Percentiles rank a stretch among this genome's conserved stretches.
Evolutionary conservation across 768 basidiomycete species (phyloP).

Genomic region (Mycena leptocephala): DNA sequence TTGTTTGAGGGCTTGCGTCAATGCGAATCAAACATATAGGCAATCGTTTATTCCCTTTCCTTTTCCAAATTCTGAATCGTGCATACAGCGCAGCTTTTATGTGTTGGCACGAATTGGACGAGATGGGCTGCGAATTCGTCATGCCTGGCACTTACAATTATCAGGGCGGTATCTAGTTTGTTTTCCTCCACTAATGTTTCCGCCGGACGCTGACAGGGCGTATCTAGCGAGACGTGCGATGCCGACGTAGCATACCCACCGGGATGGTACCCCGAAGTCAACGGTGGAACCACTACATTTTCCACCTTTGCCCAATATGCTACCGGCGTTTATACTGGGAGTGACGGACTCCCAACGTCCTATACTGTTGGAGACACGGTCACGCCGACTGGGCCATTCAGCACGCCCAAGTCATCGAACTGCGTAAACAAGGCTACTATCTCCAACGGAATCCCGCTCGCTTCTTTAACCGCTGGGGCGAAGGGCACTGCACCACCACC

Average conservation of each 20-base stretch:
- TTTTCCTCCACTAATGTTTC: constrained; percentile 12
- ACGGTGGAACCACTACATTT: constrained; percentile 55
- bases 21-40: constrained; percentile 60
- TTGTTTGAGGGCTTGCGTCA: constrained; percentile 59
- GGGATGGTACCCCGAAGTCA: constrained; percentile 60
- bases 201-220: too few species aligned
- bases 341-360: constrained; percentile 34
- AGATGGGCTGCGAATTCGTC: constrained; percentile 61
- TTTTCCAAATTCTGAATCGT: too few species aligned
- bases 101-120: constrained; percentile 36
- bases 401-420: constrained; percentile 58
- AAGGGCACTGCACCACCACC: constrained; percentile 18
- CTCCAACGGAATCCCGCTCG: constrained; percentile 55
- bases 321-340: constrained; percentile 53
- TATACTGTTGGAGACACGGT: constrained; percentile 60
- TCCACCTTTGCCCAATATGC: constrained; percentile 62
- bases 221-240: constrained; percentile 56
- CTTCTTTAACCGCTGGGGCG: constrained; percentile 17
- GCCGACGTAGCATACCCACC: constrained; percentile 64
- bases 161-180: constrained; percentile 52
- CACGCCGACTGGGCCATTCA: constrained; percentile 54
- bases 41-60: too few species aligned
- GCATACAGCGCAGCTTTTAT: constrained; percentile 50
- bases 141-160: constrained; percentile 65
- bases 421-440: constrained; percentile 55